Base-by-base conservation (phyloP, 371 early-diverging fungal genomes). In the Mucor lusitanicus region DNA sequence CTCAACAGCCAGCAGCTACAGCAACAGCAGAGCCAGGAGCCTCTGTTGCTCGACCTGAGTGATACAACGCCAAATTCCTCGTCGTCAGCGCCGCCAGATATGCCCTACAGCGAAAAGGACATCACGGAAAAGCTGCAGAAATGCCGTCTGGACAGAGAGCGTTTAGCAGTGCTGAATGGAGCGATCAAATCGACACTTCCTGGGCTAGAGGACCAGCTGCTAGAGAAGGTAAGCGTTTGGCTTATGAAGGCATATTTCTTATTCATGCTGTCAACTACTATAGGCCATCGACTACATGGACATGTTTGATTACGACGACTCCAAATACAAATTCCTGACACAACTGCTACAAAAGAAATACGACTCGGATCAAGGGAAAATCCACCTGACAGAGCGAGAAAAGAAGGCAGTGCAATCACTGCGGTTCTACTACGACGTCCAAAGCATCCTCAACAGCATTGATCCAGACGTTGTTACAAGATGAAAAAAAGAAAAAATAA, bases 71-170 rank as follows among this genome's bases (percentile, higher is more conserved):
- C 37, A 59, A 33, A 4, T 3, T 63, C 37, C 63, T 5, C 44
- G 0, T 30, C 54, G 1, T 23, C 46, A 19, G 50, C 50, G 60
- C 1, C 46, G 17, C 37, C 35, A 5, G 23, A 35, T 23, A 19
- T 19, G 19, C 0, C 63, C 21, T 17, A 40, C 3, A 58, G 4
- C 21, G 57, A 61, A 32, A 33, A 63, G 57, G 37, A 64, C 0
- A 33, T 74, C 0, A n/a, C 68, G 7, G 44, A 65, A 9, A 50
- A 39, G 11, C 33, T 80, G 8, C 21, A 57, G 12, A 33, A 39
- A 37, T 79, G 76, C 59, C 76, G 79, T 6, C 33, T 82, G 37
- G 82, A 82, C 57, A 70, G 82, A 40, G 82, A 82, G 65, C 68
- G 74, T 1, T 28, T 77, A n/a, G n/a, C 19, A n/a, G 27, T 76